Percentiles rank a stretch among this genome's conserved stretches.
phyloP scores from a whole-genome alignment of 495 filamentous ascomycete species.

The Jackrogersella minutella region DNA sequence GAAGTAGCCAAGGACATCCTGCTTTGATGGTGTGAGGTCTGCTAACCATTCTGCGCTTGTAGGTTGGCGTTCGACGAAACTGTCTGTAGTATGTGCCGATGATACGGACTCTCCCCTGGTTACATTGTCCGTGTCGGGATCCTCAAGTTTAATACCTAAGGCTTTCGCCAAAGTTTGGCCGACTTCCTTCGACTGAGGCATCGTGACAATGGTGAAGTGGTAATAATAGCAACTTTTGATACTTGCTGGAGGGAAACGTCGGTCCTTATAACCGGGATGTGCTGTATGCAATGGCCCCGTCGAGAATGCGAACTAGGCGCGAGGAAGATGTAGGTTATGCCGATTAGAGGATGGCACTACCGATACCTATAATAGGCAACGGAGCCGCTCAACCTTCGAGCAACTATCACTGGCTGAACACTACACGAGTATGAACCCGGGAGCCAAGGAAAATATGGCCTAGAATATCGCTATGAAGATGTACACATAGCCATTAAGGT shows the following conservation, averaged over 20 bases:
- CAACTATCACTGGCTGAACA: too few species aligned
- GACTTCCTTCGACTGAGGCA: constrained; percentile 51
- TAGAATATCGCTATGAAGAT: constrained; percentile 9
- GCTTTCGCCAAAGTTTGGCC: constrained; percentile 79
- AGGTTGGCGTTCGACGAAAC: constrained; percentile 86
- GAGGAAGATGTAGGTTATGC: too few species aligned
- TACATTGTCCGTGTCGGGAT: constrained; percentile 63
- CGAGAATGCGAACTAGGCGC: too few species aligned
- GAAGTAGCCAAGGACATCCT: constrained; percentile 65
- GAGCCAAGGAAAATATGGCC: not conserved
- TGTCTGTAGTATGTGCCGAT: constrained; percentile 77
- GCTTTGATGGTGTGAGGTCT: constrained; percentile 64
- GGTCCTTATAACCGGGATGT: not conserved
- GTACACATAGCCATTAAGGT: constrained; percentile 11
- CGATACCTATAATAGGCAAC: too few species aligned
- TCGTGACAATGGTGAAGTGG: constrained; percentile 8
- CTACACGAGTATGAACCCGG: not conserved
- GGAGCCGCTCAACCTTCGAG: too few species aligned
- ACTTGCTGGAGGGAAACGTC: not conserved
- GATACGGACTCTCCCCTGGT: constrained; percentile 80
- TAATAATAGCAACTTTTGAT: not conserved
- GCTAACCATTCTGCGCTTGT: constrained; percentile 74
- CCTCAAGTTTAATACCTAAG: constrained; percentile 84
- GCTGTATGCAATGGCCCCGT: not conserved
- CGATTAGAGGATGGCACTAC: too few species aligned